phyloP scores from a whole-genome alignment of 352 stramenopile species.

The Pythium biforme region DNA sequence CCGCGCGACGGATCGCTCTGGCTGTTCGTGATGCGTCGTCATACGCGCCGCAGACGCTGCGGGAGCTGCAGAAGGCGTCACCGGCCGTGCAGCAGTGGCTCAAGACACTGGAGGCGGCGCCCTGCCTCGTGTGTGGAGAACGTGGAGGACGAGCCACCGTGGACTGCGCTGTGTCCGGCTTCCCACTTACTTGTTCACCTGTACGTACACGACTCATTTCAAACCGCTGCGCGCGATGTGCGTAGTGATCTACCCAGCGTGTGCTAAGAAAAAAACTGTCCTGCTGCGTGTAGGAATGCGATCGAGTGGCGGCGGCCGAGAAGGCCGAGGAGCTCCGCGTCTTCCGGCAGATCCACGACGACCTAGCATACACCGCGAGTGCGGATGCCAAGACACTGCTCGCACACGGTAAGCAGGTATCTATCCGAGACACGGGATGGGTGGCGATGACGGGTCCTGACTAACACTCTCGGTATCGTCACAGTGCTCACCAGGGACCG shows the following conservation, averaged over 20 bases:
- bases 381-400: constrained; percentile 44
- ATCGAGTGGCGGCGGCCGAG: not conserved
- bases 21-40: not conserved
- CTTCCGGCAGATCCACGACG: constrained; percentile 45
- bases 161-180: constrained; percentile 33
- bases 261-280: not conserved
- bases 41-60: not conserved
- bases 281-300: constrained; percentile 3
- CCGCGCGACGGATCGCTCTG: too few species aligned
- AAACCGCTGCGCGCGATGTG: not conserved
- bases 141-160: constrained; percentile 12
- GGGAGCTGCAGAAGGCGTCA: constrained; percentile 1
- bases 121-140: constrained; percentile 45
- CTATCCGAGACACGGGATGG: too few species aligned
- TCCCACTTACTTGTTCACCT: constrained; percentile 53
- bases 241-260: too few species aligned
- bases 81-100: constrained; percentile 26
- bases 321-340: constrained; percentile 31
- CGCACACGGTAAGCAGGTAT: constrained; percentile 31
- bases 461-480: too few species aligned
- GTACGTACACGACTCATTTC: constrained; percentile 3
- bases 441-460: too few species aligned
- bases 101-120: constrained; percentile 33
- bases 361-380: constrained; percentile 38
- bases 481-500: constrained; percentile 8